Percentiles rank a stretch among this genome's conserved stretches.
Evolutionary conservation across 805 yeast species (phyloP).

Genomic region (Yamadazyma laniorum): DNA sequence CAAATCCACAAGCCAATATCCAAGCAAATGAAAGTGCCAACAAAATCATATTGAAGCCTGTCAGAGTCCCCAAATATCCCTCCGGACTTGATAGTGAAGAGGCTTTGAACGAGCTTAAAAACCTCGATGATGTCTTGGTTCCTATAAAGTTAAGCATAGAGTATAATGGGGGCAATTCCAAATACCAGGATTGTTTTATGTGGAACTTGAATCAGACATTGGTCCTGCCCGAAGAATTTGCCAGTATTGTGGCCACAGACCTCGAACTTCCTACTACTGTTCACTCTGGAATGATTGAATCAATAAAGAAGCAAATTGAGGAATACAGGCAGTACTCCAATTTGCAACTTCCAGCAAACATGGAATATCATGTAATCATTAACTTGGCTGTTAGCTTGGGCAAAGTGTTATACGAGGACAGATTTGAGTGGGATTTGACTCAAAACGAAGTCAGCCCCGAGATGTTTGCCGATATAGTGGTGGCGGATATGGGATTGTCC

Average conservation of each 20-base stretch:
- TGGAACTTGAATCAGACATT: slow-evolving; percentile 70
- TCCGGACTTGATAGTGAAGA: slow-evolving; percentile 22
- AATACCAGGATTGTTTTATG: slow-evolving; percentile 62
- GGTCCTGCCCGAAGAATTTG: slow-evolving; percentile 71
- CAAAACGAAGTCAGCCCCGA: slow-evolving; percentile 68
- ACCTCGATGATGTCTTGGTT: slow-evolving; percentile 45
- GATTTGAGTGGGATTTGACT: slow-evolving; percentile 87
- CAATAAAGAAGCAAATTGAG: slow-evolving; percentile 78
- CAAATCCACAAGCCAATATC: slow-evolving; percentile 11
- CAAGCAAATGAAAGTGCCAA: slow-evolving; percentile 19
- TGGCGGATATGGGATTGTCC: slow-evolving; percentile 76
- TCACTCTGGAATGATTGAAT: slow-evolving; percentile 61
- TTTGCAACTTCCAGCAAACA: slow-evolving; percentile 57
- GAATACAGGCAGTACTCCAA: slow-evolving; percentile 65
- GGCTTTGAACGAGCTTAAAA: slow-evolving; percentile 23
- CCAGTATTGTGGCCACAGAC: slow-evolving; percentile 75
- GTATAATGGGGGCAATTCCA: slow-evolving; percentile 46
- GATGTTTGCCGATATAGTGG: slow-evolving; percentile 76
- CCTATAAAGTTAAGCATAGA: slow-evolving; percentile 68
- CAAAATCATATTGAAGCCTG: slow-evolving; percentile 26
- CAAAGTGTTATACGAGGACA: slow-evolving; percentile 82
- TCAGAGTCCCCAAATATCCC: slow-evolving; percentile 23
- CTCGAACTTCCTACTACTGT: slow-evolving; percentile 71
- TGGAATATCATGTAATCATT: slow-evolving; percentile 70
- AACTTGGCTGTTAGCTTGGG: slow-evolving; percentile 81